Base-by-base conservation (phyloP, 2,329 filamentous ascomycete species). In the Aspergillus intermedius region DNA sequence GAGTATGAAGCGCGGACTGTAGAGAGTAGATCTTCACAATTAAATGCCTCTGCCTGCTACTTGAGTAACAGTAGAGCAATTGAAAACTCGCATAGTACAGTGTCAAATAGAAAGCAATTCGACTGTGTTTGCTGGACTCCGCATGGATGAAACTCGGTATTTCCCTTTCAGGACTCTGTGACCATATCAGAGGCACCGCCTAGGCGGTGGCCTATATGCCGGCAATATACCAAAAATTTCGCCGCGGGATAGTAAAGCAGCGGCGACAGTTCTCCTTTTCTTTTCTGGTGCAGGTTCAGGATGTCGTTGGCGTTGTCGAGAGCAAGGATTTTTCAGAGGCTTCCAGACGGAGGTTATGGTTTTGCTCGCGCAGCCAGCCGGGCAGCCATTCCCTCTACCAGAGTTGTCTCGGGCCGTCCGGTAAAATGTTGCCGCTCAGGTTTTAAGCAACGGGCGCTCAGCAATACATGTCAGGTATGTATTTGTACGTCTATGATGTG, bases 261-360 rank as follows among this genome's bases (percentile, higher is more conserved):
- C 37, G 40, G 32, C 15, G 17, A 37, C 45, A 22, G 37, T 28
- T 42, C 47, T 41, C 35, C 9, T 32, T 48, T 23, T 44, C 39
- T n/a, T 39, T 44, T 17, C 32, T 35, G 22, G 42, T 47, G 43
- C 49, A 48, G 51, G 28, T 19, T 42, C 32, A 60, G 34, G 32
- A 59, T 58, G 55, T 50, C 55, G 46, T 49, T 63, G 54, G 56
- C 56, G 48, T 45, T 60, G 44, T 50, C 51, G 21, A 61, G 54
- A 53, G 54, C 46, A 45, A 48, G 52, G 46, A 39, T 46, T 17
- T 42, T 49, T 8, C 50, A 46, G 15, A 44, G 49, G 25, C 42
- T 48, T 42, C 48, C 47, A 12, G 40, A 21, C 37, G 17, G 46
- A 44, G 41, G 21, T 30, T 28, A 17, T n/a, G 12, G n/a, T 21